phyloP scores from a whole-genome alignment of 345 rosid species.

The Balakata baccata region DNA sequence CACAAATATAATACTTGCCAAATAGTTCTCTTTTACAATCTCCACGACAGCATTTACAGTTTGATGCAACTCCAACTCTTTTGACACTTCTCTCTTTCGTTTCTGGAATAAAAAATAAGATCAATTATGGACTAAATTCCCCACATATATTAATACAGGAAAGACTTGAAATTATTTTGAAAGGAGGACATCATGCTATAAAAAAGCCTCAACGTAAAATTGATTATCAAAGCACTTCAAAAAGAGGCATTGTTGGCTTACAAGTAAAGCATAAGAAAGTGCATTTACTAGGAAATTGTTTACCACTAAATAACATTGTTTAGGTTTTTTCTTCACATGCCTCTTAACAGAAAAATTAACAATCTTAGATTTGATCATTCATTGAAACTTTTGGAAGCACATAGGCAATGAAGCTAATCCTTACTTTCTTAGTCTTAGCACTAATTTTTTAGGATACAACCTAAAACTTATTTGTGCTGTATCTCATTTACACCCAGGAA shows the following conservation, averaged over 20 bases:
- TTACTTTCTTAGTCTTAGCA: background rate
- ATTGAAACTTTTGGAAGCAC: background rate
- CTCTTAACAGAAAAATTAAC: background rate
- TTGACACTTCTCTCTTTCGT: constrained; percentile 61
- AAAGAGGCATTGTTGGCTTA: too few species aligned
- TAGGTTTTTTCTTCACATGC: background rate
- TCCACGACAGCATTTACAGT: constrained; percentile 74
- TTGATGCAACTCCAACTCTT: constrained; percentile 70
- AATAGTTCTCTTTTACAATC: constrained; percentile 91
- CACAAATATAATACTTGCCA: constrained; percentile 53
- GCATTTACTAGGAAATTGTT: too few species aligned
- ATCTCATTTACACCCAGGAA: background rate
- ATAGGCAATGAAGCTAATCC: background rate
- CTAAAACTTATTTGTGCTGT: background rate
- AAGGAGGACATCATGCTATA: background rate
- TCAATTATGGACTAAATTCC: constrained; percentile 13
- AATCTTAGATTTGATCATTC: background rate
- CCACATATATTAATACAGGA: constrained; percentile 11
- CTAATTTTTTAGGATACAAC: background rate
- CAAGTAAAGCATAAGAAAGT: too few species aligned
- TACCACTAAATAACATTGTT: too few species aligned
- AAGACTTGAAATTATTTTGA: background rate
- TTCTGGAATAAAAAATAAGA: constrained; percentile 42
- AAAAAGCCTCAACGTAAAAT: background rate
- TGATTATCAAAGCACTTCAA: background rate